These are phyloP conservation scores for Phialophora macrospora DNA, from an alignment of 2,329 filamentous ascomycete species.

Conservation along the genomic window DNA sequence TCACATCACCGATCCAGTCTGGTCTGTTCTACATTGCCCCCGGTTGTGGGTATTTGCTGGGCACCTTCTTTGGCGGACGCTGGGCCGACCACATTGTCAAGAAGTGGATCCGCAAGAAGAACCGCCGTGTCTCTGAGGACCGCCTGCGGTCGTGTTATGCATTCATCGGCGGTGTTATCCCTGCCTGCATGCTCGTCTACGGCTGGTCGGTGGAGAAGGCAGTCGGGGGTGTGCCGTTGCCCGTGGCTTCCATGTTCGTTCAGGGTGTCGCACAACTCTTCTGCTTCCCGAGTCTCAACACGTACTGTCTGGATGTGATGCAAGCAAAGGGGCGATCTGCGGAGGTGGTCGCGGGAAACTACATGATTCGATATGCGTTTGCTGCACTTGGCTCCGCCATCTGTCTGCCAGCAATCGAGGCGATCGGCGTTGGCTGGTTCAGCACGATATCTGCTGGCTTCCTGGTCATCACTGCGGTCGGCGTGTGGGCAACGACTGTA, in stretches of 20 bases:
- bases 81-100: conserved; percentile 71
- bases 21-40: conserved; percentile 77
- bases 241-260: conserved; percentile 73
- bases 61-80: conserved; percentile 73
- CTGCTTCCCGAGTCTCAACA: conserved; percentile 76
- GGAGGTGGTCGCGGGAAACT: conserved; percentile 81
- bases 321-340: conserved; percentile 63
- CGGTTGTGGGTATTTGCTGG: conserved; percentile 70
- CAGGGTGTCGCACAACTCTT: conserved; percentile 77
- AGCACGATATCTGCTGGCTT: conserved; percentile 70
- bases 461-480: conserved; percentile 54
- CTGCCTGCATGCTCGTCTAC: conserved; percentile 69
- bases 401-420: conserved; percentile 74
- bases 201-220: conserved; percentile 66
- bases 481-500: conserved; percentile 55
- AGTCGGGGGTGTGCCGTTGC: conserved; percentile 61
- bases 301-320: conserved; percentile 84
- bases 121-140: conserved; percentile 69
- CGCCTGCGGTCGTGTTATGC: conserved; percentile 64
- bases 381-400: conserved; percentile 72
- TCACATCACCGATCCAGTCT: conserved; percentile 68
- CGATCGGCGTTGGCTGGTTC: conserved; percentile 81
- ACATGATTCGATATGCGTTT: conserved; percentile 76
- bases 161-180: conserved; percentile 63
- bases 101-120: conserved; percentile 65